A percentile compares a stretch with the other conserved stretches of the same genome.
Evolutionary conservation across 345 rosid species (phyloP).

Genomic region (Euphorbia pulcherrima): DNA sequence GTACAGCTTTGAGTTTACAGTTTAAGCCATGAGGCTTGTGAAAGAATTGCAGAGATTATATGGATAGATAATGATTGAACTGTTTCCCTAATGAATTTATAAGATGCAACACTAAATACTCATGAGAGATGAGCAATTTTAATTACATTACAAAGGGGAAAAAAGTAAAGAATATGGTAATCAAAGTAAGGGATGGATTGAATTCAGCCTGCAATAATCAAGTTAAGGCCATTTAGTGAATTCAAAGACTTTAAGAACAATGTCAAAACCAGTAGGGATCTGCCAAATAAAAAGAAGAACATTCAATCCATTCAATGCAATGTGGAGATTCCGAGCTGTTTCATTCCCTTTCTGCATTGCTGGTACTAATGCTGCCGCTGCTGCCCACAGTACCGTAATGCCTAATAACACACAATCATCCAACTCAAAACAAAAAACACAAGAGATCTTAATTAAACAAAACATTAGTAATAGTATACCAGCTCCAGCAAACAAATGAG

Average conservation of each 20-base stretch:
- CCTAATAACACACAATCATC: too few relatives aligned
- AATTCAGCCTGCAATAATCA: slow-evolving; percentile 12
- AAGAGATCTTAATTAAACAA: background rate
- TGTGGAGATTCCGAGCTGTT: slow-evolving; percentile 80
- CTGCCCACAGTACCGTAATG: slow-evolving; percentile 80
- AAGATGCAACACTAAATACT: background rate
- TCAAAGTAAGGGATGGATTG: background rate
- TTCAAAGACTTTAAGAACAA: slow-evolving; percentile 70
- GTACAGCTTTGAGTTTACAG: background rate
- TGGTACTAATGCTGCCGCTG: slow-evolving; percentile 77
- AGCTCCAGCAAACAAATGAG: slow-evolving; percentile 92
- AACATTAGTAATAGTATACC: slow-evolving; percentile 32
- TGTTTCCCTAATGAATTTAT: background rate
- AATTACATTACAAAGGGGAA: background rate
- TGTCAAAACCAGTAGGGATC: slow-evolving; percentile 83
- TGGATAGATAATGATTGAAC: background rate
- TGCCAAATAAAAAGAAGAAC: slow-evolving; percentile 72
- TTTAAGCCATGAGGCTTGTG: background rate
- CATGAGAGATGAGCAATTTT: background rate
- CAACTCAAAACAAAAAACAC: background rate
- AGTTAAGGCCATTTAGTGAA: slow-evolving; percentile 83
- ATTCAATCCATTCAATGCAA: slow-evolving; percentile 62
- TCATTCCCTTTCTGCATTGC: slow-evolving; percentile 87
- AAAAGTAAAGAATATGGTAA: background rate
- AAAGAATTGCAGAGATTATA: background rate